These are phyloP conservation scores for Colletotrichum brevisporum DNA, from an alignment of 2,329 filamentous ascomycete genomes.

Conservation along the genomic window DNA sequence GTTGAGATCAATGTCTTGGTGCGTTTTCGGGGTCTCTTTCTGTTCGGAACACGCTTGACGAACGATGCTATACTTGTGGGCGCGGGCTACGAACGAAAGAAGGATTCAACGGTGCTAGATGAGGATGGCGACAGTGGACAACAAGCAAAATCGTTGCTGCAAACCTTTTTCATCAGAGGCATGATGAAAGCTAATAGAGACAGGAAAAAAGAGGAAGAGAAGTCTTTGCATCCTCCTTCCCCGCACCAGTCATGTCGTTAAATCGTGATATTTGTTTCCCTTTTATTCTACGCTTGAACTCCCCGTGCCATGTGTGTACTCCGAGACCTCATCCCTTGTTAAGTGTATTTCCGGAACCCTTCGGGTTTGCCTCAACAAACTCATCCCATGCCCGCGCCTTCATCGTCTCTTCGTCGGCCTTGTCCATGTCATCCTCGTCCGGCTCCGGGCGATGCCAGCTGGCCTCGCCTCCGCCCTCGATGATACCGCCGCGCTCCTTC, in stretches of 20 bases:
- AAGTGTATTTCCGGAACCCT: conserved; percentile 85
- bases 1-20: background rate
- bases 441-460: conserved; percentile 77
- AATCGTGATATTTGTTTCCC: conserved; percentile 23
- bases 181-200: conserved; percentile 1
- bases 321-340: conserved; percentile 73
- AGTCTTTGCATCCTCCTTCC: background rate
- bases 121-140: background rate
- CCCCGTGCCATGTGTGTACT: conserved; percentile 24
- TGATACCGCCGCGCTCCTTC: conserved; percentile 84
- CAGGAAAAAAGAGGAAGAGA: background rate
- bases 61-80: background rate
- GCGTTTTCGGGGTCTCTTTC: conserved; percentile 6
- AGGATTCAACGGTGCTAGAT: background rate
- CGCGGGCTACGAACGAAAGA: background rate
- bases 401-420: conserved; percentile 89
- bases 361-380: conserved; percentile 89
- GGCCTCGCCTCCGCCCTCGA: conserved; percentile 89
- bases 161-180: conserved; percentile 4
- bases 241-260: background rate
- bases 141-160: background rate
- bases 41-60: background rate
- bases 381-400: conserved; percentile 98
- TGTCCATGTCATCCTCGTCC: conserved; percentile 93
- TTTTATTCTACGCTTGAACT: conserved; percentile 20